Percentiles rank a stretch among this genome's conserved stretches.
phyloP scores from a whole-genome alignment of 2,329 filamentous ascomycete genomes.

The Fusarium sambucinum region DNA sequence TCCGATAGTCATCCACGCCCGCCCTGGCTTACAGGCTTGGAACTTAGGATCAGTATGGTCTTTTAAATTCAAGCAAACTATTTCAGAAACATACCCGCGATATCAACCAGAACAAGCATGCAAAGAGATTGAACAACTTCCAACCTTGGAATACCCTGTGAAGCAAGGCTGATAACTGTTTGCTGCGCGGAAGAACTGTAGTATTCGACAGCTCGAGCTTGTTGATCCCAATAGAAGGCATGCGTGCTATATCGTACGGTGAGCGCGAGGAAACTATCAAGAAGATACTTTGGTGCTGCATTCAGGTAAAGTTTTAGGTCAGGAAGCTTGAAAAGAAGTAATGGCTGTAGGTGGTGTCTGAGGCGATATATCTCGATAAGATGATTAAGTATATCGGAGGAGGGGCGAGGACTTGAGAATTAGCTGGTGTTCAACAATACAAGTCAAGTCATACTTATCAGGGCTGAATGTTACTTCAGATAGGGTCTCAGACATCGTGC shows the following conservation, averaged over 20 bases:
- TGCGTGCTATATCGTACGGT: neutral
- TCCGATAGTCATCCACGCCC: conserved; percentile 21
- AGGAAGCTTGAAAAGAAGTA: neutral
- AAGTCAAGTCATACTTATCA: neutral
- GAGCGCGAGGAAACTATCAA: conserved; percentile 11
- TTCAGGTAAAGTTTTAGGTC: neutral
- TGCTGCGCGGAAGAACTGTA: conserved; percentile 8
- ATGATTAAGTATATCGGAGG: neutral
- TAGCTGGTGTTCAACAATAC: fast-evolving
- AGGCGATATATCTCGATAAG: conserved; percentile 10
- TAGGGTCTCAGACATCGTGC: neutral
- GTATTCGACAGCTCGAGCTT: neutral
- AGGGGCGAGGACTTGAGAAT: neutral
- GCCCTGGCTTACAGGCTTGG: conserved; percentile 12
- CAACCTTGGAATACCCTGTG: conserved; percentile 3
- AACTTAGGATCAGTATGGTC: fast-evolving
- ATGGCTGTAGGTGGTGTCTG: conserved; percentile 18
- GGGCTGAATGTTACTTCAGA: neutral
- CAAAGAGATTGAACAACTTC: conserved; percentile 10
- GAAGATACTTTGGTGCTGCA: neutral
- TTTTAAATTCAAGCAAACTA: fast-evolving
- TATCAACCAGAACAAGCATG: conserved; percentile 5
- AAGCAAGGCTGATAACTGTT: neutral
- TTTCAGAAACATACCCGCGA: neutral
- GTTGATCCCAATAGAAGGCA: neutral